A percentile compares a stretch with the other conserved stretches of the same genome.
Evolutionary conservation across 2,329 filamentous ascomycete species (phyloP).

Genomic region (Colletotrichum eleusines): DNA sequence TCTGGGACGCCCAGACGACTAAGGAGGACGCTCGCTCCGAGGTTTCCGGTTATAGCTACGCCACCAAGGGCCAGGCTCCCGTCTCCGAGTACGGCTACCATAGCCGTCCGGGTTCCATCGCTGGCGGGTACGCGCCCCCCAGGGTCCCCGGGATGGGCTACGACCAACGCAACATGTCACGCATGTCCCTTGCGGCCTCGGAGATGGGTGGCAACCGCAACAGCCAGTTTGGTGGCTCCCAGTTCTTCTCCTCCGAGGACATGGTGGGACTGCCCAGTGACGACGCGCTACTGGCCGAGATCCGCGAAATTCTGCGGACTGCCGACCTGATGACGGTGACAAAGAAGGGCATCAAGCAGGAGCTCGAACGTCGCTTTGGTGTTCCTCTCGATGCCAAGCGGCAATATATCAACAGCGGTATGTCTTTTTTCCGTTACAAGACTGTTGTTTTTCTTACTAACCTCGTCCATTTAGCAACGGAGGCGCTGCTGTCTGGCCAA

Average conservation of each 20-base stretch:
- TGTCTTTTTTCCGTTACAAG: slow-evolving; percentile 53
- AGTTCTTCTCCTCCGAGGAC: slow-evolving; percentile 73
- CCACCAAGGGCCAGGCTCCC: slow-evolving; percentile 77
- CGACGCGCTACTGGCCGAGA: slow-evolving; percentile 91
- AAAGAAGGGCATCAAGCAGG: slow-evolving; percentile 97
- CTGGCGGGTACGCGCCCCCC: slow-evolving; percentile 52
- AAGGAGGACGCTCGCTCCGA: slow-evolving; percentile 86
- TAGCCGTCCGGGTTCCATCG: slow-evolving; percentile 68
- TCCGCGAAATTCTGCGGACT: slow-evolving; percentile 90
- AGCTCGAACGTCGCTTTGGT: slow-evolving; percentile 91
- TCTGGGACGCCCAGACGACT: slow-evolving; percentile 94
- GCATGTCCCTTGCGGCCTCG: slow-evolving; percentile 84
- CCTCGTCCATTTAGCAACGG: slow-evolving; percentile 69
- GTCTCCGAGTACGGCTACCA: slow-evolving; percentile 79
- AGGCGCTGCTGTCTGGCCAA: slow-evolving; percentile 82
- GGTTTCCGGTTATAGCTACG: slow-evolving; percentile 93
- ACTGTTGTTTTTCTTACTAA: slow-evolving; percentile 38
- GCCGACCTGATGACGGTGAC: slow-evolving; percentile 98
- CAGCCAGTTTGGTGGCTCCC: slow-evolving; percentile 71
- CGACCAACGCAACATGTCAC: slow-evolving; percentile 63
- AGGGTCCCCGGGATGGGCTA: slow-evolving; percentile 65
- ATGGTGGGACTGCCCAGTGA: slow-evolving; percentile 85
- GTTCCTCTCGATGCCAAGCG: slow-evolving; percentile 88
- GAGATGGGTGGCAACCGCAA: slow-evolving; percentile 71
- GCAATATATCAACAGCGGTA: slow-evolving; percentile 94